Evolutionary conservation across 1,284 basidiomycete genomes (phyloP).

Genomic region (Cutaneotrichosporon sp.): DNA sequence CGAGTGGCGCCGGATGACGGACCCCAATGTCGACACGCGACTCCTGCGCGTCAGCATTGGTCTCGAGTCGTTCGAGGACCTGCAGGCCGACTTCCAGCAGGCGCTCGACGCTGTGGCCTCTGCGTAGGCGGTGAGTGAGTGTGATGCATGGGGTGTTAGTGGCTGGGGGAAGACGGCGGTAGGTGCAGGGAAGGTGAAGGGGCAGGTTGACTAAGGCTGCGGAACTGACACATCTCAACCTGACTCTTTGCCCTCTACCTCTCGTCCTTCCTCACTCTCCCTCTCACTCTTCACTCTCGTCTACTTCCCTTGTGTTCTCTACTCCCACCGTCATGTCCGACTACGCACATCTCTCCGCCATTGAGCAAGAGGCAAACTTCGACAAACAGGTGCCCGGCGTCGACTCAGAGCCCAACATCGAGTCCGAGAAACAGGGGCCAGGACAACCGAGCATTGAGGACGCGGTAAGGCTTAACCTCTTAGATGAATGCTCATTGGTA

Average conservation of each 20-base stretch:
- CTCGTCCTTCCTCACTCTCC: not conserved
- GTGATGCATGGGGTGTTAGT: too few relatives aligned
- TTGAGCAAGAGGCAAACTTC: not conserved
- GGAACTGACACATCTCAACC: not conserved
- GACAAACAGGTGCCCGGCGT: too few relatives aligned
- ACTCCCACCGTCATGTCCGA: too few relatives aligned
- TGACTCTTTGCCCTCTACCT: too few relatives aligned
- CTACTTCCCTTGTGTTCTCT: too few relatives aligned
- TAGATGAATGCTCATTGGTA: too few relatives aligned
- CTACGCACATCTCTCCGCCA: too few relatives aligned
- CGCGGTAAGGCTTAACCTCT: too few relatives aligned
- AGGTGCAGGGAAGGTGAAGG: not conserved
- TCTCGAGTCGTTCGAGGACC: slow-evolving; percentile 58
- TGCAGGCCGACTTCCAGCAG: slow-evolving; percentile 13
- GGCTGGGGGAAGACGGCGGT: not conserved
- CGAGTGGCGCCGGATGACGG: slow-evolving; percentile 71
- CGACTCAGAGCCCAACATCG: too few relatives aligned
- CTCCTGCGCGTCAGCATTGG: slow-evolving; percentile 61
- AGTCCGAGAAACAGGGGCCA: too few relatives aligned
- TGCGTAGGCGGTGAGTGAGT: too few relatives aligned
- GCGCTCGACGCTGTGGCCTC: not conserved
- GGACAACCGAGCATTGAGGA: too few relatives aligned
- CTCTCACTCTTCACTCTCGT: not conserved
- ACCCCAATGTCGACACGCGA: slow-evolving; percentile 67
- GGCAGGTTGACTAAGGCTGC: not conserved